phyloP scores from a whole-genome alignment of 306 rosid genomes.

The Castanopsis chinensis region DNA sequence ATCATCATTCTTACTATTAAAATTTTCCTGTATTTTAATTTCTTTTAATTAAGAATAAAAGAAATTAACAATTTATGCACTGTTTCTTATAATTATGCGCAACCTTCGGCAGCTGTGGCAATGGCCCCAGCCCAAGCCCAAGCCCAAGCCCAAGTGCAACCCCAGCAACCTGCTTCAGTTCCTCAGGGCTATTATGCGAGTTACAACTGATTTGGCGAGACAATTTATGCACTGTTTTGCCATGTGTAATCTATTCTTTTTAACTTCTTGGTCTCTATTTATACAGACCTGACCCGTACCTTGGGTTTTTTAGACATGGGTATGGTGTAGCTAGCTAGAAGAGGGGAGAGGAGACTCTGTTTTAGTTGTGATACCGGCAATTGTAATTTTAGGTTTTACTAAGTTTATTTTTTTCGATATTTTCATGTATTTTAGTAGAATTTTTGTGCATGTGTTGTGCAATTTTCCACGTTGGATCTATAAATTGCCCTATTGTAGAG shows the following conservation, averaged over 20 bases:
- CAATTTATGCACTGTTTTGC: conserved; percentile 18
- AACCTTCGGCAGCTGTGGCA: conserved; percentile 45
- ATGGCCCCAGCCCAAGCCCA: conserved; percentile 28
- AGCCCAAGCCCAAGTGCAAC: too few species aligned
- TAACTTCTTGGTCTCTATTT: background rate
- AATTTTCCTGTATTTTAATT: too few species aligned
- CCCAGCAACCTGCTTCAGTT: conserved; percentile 70
- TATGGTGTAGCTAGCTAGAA: conserved; percentile 23
- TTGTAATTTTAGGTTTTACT: conserved; percentile 5
- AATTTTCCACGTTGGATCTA: too few species aligned
- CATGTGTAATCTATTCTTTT: conserved; percentile 31
- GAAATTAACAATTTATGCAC: too few species aligned
- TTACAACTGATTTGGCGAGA: conserved; percentile 52
- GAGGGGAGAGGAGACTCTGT: background rate
- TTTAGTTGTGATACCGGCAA: background rate
- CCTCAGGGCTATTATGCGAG: conserved; percentile 84
- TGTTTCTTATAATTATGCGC: too few species aligned
- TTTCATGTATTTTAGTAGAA: background rate
- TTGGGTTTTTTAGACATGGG: conserved; percentile 12
- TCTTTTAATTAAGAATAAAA: too few species aligned
- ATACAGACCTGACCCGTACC: conserved; percentile 16
- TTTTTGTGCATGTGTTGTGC: background rate
- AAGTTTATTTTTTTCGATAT: background rate
- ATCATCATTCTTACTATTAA: too few species aligned
- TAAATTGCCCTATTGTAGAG: too few species aligned